These are phyloP conservation scores for Adansonia rubrostipa DNA, from an alignment of 441 rosid species.

Conservation along the genomic window DNA sequence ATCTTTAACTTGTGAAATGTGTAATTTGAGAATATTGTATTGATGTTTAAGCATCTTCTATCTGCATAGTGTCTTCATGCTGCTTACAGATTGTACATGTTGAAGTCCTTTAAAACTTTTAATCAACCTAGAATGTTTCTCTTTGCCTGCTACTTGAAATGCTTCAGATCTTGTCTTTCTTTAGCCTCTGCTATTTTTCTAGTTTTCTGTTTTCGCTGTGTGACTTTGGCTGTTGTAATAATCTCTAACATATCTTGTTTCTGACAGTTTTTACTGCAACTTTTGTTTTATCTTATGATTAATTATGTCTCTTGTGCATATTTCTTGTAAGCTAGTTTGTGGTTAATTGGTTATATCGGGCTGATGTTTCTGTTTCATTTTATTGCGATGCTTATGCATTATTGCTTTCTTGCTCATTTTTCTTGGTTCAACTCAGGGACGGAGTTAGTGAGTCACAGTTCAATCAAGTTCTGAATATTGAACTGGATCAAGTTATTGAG, in stretches of 20 bases:
- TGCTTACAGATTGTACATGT: neutral
- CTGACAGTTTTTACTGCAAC: neutral
- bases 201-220: neutral
- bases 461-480: conserved; percentile 64
- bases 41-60: neutral
- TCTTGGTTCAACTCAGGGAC: conserved; percentile 47
- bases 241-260: neutral
- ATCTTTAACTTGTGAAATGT: neutral
- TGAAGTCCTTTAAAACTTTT: neutral
- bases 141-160: neutral
- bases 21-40: neutral
- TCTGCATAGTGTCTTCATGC: neutral
- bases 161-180: neutral
- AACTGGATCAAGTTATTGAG: conserved; percentile 65
- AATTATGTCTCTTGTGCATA: neutral
- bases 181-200: neutral
- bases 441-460: conserved; percentile 77
- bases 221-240: neutral
- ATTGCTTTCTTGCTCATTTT: neutral
- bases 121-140: neutral
- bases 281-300: conserved; percentile 9
- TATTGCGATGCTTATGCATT: neutral
- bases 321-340: neutral
- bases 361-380: conserved; percentile 19
- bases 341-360: neutral